These are phyloP conservation scores for Rhodocollybia butyracea DNA, from an alignment of 768 basidiomycete species.

Conservation along the genomic window DNA sequence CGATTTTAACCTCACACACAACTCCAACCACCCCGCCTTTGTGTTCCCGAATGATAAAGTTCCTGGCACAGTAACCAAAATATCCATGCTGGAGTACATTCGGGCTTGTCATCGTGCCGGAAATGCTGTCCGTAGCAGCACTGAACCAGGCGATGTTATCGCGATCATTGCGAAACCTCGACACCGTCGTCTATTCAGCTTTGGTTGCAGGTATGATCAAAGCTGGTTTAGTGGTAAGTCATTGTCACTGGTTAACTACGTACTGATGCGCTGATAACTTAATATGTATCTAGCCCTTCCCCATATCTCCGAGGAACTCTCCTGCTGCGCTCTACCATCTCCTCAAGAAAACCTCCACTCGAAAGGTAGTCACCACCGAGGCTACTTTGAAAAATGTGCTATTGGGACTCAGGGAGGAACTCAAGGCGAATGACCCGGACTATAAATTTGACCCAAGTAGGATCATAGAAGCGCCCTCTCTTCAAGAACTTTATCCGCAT, in stretches of 20 bases:
- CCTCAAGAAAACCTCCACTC: constrained; percentile 33
- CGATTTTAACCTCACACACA: constrained; percentile 19
- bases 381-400: constrained; percentile 26
- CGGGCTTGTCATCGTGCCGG: constrained; percentile 23
- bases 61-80: constrained; percentile 4
- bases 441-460: constrained; percentile 14
- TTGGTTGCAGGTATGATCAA: constrained; percentile 13
- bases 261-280: too few species aligned
- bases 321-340: constrained; percentile 31
- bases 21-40: constrained; percentile 11
- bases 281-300: constrained; percentile 30
- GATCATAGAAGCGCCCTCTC: constrained; percentile 29
- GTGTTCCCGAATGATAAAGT: constrained; percentile 13
- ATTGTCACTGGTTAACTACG: too few species aligned
- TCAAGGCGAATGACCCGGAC: constrained; percentile 17
- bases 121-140: constrained; percentile 1
- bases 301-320: constrained; percentile 36
- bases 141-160: constrained; percentile 15
- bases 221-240: constrained; percentile 18
- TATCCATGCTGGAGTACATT: constrained; percentile 21
- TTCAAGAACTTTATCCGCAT: constrained; percentile 34
- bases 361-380: constrained; percentile 32
- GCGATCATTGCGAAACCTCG: constrained; percentile 19
- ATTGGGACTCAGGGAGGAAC: constrained; percentile 19
- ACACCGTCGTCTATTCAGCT: constrained; percentile 20